Evolutionary conservation across 495 filamentous ascomycete species (phyloP), one percentile per base, ranked within the genome.

Genomic region (Lophiotrema nucula): DNA sequence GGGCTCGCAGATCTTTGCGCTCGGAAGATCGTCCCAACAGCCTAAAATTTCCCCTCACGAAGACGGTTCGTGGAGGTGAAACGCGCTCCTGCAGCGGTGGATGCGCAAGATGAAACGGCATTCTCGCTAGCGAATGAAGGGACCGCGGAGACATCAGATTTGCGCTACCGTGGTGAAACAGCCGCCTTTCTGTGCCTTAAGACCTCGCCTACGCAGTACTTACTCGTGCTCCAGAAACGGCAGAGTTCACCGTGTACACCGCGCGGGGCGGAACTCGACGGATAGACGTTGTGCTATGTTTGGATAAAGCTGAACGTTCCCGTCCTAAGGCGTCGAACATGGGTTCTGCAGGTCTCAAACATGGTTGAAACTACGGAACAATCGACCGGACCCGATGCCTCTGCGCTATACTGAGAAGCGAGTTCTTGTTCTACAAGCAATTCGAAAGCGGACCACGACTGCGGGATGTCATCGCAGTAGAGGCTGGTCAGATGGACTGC

Each of bases 151-250:
- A 44, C 39, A 13, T 15, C 12, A 35, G 41, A 23, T 15, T 47
- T 38, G 53, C 33, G 16, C 44, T 48, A 57, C 46, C n/a, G 6
- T 37, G 39, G 27, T 55, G 51, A 55, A 55, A 55, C 51, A 31
- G 22, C 49, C 49, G 49, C 49, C 39, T 43, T 35, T 35, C 15
- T 8, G n/a, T n/a, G 31, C 8, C 31, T 15, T 35, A 15, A 35
- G 15, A 35, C 15, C 31, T 8, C 31, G 31, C 15, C 15, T 35
- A 15, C 8, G 8, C 15, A 15, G 31, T 35, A 35, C 31, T 35
- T 35, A 15, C 8, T 35, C 31, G 31, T 35, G 31, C 31, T 8
- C 15, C 8, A 35, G n/a, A n/a, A n/a, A n/a, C n/a, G n/a, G n/a
- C n/a, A n/a, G n/a, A n/a, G n/a, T n/a, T n/a, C n/a, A n/a, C n/a